phyloP scores from a whole-genome alignment of 2,329 filamentous ascomycete genomes.

The Cladosporium sp. region DNA sequence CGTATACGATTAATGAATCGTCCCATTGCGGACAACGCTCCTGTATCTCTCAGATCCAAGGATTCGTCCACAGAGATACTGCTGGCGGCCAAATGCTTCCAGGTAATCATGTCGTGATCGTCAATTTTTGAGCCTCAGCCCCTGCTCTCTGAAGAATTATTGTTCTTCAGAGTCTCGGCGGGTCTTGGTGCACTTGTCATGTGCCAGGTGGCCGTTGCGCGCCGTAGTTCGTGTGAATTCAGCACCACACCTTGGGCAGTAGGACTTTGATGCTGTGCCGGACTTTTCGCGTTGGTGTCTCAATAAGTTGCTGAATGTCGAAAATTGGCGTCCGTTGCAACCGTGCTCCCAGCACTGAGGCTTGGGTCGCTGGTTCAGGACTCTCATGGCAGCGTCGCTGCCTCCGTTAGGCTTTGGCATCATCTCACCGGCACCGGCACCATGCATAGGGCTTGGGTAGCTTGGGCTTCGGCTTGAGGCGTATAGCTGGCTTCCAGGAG shows the following conservation, averaged over 20 bases:
- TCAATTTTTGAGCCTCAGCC: neutral
- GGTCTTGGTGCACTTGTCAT: constrained; percentile 87
- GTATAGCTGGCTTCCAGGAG: constrained; percentile 31
- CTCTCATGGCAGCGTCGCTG: constrained; percentile 35
- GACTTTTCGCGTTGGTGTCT: constrained; percentile 94
- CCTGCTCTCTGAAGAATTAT: neutral
- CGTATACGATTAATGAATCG: neutral
- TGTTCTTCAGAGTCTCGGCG: constrained; percentile 51
- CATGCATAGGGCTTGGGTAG: constrained; percentile 33
- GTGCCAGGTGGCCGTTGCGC: constrained; percentile 79
- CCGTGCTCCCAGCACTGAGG: constrained; percentile 97
- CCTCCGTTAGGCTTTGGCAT: constrained; percentile 26
- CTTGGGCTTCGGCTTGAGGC: constrained; percentile 22
- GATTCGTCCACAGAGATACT: neutral
- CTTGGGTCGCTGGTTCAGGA: constrained; percentile 62
- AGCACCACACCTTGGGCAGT: constrained; percentile 86
- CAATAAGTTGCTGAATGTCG: constrained; percentile 91
- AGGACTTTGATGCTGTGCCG: constrained; percentile 83
- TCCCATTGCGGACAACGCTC: neutral
- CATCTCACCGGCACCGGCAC: constrained; percentile 29
- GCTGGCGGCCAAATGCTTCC: neutral
- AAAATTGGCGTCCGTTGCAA: constrained; percentile 93
- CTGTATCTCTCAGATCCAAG: neutral
- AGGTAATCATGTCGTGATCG: neutral
- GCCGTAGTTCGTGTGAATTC: constrained; percentile 90